A percentile compares a stretch with the other conserved stretches of the same genome.
phyloP scores from a whole-genome alignment of 2,329 filamentous ascomycete genomes.

The Ascochyta lentis region DNA sequence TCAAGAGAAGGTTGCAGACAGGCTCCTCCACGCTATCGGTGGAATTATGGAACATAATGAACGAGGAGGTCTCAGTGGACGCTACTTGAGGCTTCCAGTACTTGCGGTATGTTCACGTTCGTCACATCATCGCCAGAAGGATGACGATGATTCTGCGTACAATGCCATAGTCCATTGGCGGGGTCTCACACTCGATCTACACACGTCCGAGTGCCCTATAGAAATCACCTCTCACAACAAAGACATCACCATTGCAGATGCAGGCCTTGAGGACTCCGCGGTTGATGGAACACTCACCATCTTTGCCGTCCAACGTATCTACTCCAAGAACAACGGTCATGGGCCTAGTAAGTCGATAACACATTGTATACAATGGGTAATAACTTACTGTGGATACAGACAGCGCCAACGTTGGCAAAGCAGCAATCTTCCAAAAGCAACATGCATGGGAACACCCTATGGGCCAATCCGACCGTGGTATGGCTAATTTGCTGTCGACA shows the following conservation, averaged over 20 bases:
- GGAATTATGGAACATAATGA: neutral
- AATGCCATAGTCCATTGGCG: neutral
- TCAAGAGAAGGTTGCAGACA: neutral
- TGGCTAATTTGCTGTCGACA: slow-evolving; percentile 46
- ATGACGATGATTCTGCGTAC: neutral
- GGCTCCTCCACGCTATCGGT: neutral
- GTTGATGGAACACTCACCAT: slow-evolving; percentile 34
- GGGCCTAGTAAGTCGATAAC: neutral
- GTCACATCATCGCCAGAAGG: neutral
- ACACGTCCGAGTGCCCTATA: slow-evolving; percentile 40
- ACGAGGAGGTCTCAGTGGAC: neutral
- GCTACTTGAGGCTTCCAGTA: slow-evolving; percentile 12
- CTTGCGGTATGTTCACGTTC: slow-evolving; percentile 12
- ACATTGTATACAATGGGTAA: too few species aligned
- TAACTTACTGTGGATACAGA: neutral
- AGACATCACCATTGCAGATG: slow-evolving; percentile 20
- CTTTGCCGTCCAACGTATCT: slow-evolving; percentile 32
- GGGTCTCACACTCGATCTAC: slow-evolving; percentile 30
- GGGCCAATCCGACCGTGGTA: slow-evolving; percentile 41
- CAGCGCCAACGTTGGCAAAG: slow-evolving; percentile 20
- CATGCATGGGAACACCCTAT: slow-evolving; percentile 36
- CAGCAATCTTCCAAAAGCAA: slow-evolving; percentile 32
- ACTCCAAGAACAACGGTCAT: neutral
- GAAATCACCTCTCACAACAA: slow-evolving; percentile 24
- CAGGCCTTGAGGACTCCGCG: slow-evolving; percentile 23